Base-by-base conservation (phyloP, 140 eudicot genomes). In the Cichorium intybus region DNA sequence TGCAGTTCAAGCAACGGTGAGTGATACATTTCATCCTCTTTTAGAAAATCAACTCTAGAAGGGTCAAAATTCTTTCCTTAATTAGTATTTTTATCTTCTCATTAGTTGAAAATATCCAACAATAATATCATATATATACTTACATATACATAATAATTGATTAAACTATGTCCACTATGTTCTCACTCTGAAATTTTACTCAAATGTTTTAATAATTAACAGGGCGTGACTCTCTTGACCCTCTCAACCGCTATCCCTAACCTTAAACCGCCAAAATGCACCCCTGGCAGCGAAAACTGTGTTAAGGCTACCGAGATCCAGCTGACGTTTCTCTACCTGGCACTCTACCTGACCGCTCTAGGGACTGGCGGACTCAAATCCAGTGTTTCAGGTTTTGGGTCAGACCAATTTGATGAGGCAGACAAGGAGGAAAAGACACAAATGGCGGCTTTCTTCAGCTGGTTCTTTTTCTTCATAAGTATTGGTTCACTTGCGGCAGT, bases 341-440 rank as follows among this genome's bases (percentile, higher is more conserved):
- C 90, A 5, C 76, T 88, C 26, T 88, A 88, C 74, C 77, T 88
- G 33, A 85, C 88, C 22, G 96, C 96, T 24, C 78, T 88, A 0
- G 96, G 96, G 29, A 88, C 95, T 0, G 96, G 96, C 15, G 96
- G 96, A 29, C 78, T 88, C 6, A 88, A 88, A 45, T 85, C 96
- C 10, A 88, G 96, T 52, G 96, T 88, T 14, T 88, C 96, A 0
- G 96, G 96, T 3, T 78, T 88, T 52, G 95, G 96, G 7, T 80
- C 95, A 8, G 95, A 88, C 71, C 96, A 88, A 53, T 88, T 88
- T 66, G 96, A 88, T 28, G 96, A 88, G 2, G 9, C 86, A 0
- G 70, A 88, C 62, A 56, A 72, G 52, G 78, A 28, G 24, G 96
- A 88, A 58, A 69, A 48, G 34, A 37, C 34, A 49, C 80, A 71